Evolutionary conservation across 169 alveolate genomes (phyloP), one percentile per base, ranked within the genome.

Genomic region (Cryptosporidium canis): DNA sequence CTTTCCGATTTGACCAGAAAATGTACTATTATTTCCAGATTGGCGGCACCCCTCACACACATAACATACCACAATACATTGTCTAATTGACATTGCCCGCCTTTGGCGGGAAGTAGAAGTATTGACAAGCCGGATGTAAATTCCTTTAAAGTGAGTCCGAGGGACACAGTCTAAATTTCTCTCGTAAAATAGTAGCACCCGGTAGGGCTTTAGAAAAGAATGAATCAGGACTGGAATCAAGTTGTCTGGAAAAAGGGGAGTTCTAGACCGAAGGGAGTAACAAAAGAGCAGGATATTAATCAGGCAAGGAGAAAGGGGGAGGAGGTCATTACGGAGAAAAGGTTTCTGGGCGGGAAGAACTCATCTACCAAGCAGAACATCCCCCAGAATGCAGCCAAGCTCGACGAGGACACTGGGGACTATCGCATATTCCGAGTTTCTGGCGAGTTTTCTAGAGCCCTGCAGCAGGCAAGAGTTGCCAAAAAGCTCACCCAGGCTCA

Each of bases 401-500:
- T 77, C 35, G 87, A 77, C 47, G 72, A 77, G 39, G 87, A 77
- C 58, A 77, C 87, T 16, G 87, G 87, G 9, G 87, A 77, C 24
- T 77, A 77, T n/a, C 70, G 87, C 5, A 45, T 77, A 6, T 65
- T 55, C 5, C 55, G 87, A 77, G 87, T 77, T 44, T 77, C 92
- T 24, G 64, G 58, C 21, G 87, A 77, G 27, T 77, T 77, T 41
- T 77, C 87, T 11, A 77, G 72, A 41, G 91, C 92, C 3, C 43
- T 92, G 21, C 91, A 83, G 64, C 83, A 92, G 66, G 96, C 96
- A 0, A 83, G 96, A 83, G 67, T 61, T 43, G 94, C 90, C 14
- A 91, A 90, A 37, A 90, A 92, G 53, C 67, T 92, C 64, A 90
- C 95, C 51, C 94, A 94, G 63, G 94, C 94, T 33, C 94, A 94